phyloP scores from a whole-genome alignment of 1,284 basidiomycete species.

The Phylloboletellus chloephorus region DNA sequence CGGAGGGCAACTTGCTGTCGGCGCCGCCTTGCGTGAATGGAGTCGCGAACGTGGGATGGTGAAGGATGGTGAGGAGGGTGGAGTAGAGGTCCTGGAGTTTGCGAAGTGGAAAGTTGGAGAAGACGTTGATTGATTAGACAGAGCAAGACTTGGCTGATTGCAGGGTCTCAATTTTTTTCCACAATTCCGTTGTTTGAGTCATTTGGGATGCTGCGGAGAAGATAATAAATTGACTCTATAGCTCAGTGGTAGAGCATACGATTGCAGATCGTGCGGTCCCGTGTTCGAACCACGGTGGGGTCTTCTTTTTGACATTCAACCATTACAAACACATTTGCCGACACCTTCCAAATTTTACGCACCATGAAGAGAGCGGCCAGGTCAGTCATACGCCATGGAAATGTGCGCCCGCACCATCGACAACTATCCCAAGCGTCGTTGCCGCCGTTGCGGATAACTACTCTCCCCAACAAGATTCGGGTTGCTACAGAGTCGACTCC shows the following conservation, averaged over 20 bases:
- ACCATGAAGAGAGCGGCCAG: conserved; percentile 27
- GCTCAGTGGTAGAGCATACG: conserved; percentile 35
- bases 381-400: conserved; percentile 25
- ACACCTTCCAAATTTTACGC: conserved; percentile 9
- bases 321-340: neutral
- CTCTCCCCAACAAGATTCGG: conserved; percentile 85
- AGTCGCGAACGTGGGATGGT: conserved; percentile 48
- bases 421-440: conserved; percentile 22
- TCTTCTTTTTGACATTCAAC: conserved; percentile 12
- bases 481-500: conserved; percentile 90
- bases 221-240: conserved; percentile 24
- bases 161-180: too few relatives aligned
- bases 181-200: too few relatives aligned
- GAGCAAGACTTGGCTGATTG: conserved; percentile 1
- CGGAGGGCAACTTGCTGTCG: conserved; percentile 51
- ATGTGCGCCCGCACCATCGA: conserved; percentile 16
- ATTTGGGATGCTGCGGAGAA: too few relatives aligned
- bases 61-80: conserved; percentile 38
- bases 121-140: conserved; percentile 13
- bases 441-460: conserved; percentile 61
- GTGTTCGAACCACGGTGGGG: conserved; percentile 31
- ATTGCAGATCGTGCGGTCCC: conserved; percentile 37
- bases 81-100: conserved; percentile 57
- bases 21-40: conserved; percentile 66
- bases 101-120: conserved; percentile 65